These are phyloP conservation scores for Silene uniflora DNA, from an alignment of 148 eudicot species.

Conservation along the genomic window DNA sequence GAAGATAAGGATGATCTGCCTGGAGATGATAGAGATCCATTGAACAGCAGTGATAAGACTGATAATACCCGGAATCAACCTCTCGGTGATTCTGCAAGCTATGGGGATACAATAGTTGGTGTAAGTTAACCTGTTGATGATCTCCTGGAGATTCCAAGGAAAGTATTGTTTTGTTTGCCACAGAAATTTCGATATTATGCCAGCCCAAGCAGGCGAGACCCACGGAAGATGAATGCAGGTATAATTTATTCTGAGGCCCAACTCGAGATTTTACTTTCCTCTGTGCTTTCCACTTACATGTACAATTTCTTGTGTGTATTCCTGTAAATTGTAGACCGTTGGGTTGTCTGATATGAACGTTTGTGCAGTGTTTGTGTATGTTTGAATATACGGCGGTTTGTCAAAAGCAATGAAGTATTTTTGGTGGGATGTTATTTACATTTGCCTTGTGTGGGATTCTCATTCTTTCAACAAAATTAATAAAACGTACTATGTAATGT, in stretches of 20 bases:
- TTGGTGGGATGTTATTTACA: background rate
- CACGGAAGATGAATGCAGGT: slow-evolving; percentile 12
- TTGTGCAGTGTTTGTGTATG: slow-evolving; percentile 2
- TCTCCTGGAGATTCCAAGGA: slow-evolving; percentile 15
- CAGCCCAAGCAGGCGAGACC: slow-evolving; percentile 6
- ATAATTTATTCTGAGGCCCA: background rate
- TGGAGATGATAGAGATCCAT: slow-evolving; percentile 37
- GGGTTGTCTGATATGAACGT: slow-evolving; percentile 24
- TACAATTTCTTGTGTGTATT: slow-evolving; percentile 30
- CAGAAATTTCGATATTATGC: background rate
- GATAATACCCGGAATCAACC: background rate
- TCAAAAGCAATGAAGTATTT: background rate
- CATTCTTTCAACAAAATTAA: background rate
- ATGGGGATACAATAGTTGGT: slow-evolving; percentile 13
- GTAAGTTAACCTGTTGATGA: slow-evolving; percentile 11
- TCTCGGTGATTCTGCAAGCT: slow-evolving; percentile 14
- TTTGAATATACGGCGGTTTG: background rate
- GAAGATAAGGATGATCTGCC: slow-evolving; percentile 47
- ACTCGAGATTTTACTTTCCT: background rate
- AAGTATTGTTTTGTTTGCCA: background rate
- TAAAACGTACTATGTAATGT: no score
- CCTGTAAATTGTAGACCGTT: slow-evolving; percentile 25
- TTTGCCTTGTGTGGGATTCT: background rate
- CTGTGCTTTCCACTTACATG: slow-evolving; percentile 24
- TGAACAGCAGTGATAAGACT: slow-evolving; percentile 6